Evolutionary conservation across 768 basidiomycete species (phyloP).

Genomic region (Boletus reticulatus): DNA sequence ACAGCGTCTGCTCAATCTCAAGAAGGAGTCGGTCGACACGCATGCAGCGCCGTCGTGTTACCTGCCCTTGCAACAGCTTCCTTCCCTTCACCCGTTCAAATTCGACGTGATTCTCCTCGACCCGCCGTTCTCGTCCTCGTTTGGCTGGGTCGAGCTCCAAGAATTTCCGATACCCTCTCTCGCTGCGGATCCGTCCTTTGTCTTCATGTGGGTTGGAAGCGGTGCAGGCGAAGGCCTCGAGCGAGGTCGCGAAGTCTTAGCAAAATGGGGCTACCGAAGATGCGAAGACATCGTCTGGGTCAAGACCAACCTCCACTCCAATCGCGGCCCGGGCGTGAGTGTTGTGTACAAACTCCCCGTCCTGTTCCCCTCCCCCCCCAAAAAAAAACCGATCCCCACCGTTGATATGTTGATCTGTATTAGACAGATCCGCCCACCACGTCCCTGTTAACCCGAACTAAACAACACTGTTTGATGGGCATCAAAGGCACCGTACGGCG

Average conservation of each 20-base stretch:
- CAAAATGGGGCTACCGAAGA: constrained; percentile 90
- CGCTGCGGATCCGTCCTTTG: constrained; percentile 88
- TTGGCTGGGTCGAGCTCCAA: constrained; percentile 82
- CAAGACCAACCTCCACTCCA: constrained; percentile 77
- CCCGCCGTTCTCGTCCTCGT: constrained; percentile 84
- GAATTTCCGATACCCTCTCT: constrained; percentile 78
- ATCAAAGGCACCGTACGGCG: constrained; percentile 95
- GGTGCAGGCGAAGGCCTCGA: constrained; percentile 91
- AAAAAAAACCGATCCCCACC: background rate
- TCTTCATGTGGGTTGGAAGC: constrained; percentile 95
- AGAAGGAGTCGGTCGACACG: constrained; percentile 71
- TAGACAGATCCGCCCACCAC: constrained; percentile 86
- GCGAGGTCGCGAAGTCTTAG: constrained; percentile 84
- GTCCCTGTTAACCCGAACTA: constrained; percentile 82
- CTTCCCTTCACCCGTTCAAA: constrained; percentile 58
- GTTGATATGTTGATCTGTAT: constrained; percentile 8
- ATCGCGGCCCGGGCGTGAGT: constrained; percentile 74
- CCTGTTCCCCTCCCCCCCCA: background rate
- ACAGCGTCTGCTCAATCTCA: constrained; percentile 76
- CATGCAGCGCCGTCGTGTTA: constrained; percentile 74
- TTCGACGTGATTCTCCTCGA: constrained; percentile 93
- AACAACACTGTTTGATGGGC: constrained; percentile 96
- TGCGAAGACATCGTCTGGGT: constrained; percentile 99
- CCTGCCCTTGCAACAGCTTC: constrained; percentile 58
- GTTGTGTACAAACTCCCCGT: background rate